Conservation (phyloP, 371 early-diverging fungal genomes). For the Chytridium lagenaria region DNA sequence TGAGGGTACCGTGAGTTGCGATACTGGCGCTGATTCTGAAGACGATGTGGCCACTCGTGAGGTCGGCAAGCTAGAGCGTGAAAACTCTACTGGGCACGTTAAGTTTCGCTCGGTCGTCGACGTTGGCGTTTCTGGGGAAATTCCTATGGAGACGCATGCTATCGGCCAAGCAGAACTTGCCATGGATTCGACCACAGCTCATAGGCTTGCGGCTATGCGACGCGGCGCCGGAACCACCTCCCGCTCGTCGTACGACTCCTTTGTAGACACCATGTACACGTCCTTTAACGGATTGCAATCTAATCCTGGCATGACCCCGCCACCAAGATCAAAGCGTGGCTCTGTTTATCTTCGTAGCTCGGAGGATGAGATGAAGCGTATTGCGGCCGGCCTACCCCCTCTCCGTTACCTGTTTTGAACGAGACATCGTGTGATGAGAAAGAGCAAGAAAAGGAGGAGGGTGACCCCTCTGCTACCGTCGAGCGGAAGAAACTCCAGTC, state of each 20-base stretch:
- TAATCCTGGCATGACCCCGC: too few species aligned
- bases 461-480: not conserved
- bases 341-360: conserved; percentile 4
- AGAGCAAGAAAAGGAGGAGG: not conserved
- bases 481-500: too few species aligned
- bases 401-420: too few species aligned
- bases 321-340: not conserved
- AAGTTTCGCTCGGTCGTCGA: conserved; percentile 4
- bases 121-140: not conserved
- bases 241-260: not conserved
- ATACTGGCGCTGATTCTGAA: not conserved
- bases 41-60: not conserved
- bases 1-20: not conserved
- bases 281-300: not conserved
- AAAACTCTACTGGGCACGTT: not conserved
- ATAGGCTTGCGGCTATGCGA: too few species aligned
- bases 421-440: not conserved
- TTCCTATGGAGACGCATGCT: not conserved
- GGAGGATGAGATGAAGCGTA: too few species aligned
- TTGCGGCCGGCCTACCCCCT: too few species aligned
- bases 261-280: not conserved
- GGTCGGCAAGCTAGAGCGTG: not conserved
- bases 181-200: not conserved
- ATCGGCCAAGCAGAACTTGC: not conserved
- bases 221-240: too few species aligned